Evolutionary conservation across 1,139 yeast genomes (phyloP).

Genomic region (Candida albicans): DNA sequence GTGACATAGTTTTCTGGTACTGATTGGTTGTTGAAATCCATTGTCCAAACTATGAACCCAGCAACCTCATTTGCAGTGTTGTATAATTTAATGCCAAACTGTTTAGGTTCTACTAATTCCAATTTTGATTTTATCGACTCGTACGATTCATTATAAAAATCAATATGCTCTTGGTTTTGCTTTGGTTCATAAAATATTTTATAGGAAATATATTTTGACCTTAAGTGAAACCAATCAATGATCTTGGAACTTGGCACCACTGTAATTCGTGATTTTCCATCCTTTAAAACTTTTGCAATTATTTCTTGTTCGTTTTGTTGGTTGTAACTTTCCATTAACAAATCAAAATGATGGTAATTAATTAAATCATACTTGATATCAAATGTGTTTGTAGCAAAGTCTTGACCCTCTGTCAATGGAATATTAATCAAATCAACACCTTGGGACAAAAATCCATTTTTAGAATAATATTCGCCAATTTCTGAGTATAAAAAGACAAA

Average conservation of each 20-base stretch:
- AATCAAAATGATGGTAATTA: constrained; percentile 33
- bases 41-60: constrained; percentile 43
- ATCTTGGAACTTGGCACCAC: constrained; percentile 29
- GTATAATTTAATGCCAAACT: constrained; percentile 33
- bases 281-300: constrained; percentile 19
- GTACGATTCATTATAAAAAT: constrained; percentile 25
- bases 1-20: constrained; percentile 25
- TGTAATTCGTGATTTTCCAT: constrained; percentile 31
- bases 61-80: constrained; percentile 16
- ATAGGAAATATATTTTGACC: constrained; percentile 39
- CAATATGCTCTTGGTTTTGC: constrained; percentile 17
- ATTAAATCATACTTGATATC: constrained; percentile 18
- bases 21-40: constrained; percentile 29
- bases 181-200: constrained; percentile 23
- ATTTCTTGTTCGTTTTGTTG: constrained; percentile 22
- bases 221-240: constrained; percentile 47
- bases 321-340: constrained; percentile 24
- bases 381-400: not conserved
- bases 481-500: constrained; percentile 65
- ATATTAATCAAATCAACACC: constrained; percentile 42
- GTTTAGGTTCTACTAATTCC: constrained; percentile 23
- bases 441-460: constrained; percentile 56
- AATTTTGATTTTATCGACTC: constrained; percentile 26
- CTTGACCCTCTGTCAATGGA: constrained; percentile 6
- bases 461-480: constrained; percentile 64